Percentiles rank a stretch among this genome's conserved stretches.
phyloP scores from a whole-genome alignment of 768 basidiomycete species.

The Daedalea quercina region DNA sequence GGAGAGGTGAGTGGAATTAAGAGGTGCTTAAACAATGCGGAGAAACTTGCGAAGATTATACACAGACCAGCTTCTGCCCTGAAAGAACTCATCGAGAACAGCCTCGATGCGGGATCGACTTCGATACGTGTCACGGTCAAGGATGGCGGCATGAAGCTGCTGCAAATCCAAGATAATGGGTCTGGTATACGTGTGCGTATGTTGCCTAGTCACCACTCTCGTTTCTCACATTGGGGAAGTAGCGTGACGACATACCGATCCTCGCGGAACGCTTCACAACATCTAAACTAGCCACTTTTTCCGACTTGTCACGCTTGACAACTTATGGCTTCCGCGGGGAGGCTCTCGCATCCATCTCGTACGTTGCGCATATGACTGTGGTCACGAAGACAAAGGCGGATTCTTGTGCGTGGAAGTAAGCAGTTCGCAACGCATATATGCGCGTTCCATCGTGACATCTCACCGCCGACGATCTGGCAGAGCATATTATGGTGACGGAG shows the following conservation, averaged over 20 bases:
- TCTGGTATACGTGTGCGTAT: constrained; percentile 80
- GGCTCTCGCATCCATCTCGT: constrained; percentile 92
- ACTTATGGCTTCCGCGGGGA: constrained; percentile 98
- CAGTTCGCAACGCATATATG: constrained; percentile 4
- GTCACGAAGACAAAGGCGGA: constrained; percentile 85
- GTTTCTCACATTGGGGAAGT: background rate
- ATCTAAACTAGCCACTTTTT: constrained; percentile 82
- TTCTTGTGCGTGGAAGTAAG: constrained; percentile 90
- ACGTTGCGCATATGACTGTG: constrained; percentile 84
- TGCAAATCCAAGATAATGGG: constrained; percentile 97
- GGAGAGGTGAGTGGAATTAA: constrained; percentile 34
- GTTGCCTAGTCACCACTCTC: background rate
- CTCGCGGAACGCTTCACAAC: constrained; percentile 95
- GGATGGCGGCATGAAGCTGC: constrained; percentile 90
- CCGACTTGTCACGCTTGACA: constrained; percentile 74
- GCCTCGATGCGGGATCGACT: constrained; percentile 88
- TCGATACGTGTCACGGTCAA: constrained; percentile 85
- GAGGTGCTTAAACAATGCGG: background rate
- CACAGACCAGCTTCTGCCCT: constrained; percentile 90
- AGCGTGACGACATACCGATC: constrained; percentile 87
- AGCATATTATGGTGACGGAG: constrained; percentile 77
- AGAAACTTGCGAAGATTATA: constrained; percentile 44
- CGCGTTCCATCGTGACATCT: background rate
- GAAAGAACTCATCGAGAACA: constrained; percentile 93
- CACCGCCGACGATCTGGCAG: constrained; percentile 30